phyloP scores from a whole-genome alignment of 2,329 filamentous ascomycete genomes.

The Paecilomyces sp. region DNA sequence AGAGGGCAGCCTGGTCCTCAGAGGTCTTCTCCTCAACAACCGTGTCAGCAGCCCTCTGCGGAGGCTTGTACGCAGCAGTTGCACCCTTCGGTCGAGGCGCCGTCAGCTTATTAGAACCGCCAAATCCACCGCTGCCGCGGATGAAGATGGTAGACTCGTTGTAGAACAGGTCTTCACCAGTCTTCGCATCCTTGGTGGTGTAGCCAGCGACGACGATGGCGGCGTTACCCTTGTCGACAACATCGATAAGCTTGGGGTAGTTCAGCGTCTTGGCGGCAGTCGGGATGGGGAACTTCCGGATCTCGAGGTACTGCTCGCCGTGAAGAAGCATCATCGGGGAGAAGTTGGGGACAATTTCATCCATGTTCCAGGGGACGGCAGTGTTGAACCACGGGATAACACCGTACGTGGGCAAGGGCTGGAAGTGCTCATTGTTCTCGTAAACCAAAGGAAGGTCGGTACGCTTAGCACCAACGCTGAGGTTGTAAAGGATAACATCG shows the following conservation, averaged over 20 bases:
- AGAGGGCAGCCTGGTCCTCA: slow-evolving; percentile 86
- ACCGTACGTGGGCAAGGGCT: slow-evolving; percentile 88
- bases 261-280: slow-evolving; percentile 72
- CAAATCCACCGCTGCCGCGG: slow-evolving; percentile 83
- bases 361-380: slow-evolving; percentile 68
- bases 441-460: slow-evolving; percentile 82
- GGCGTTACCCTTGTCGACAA: slow-evolving; percentile 90
- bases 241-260: slow-evolving; percentile 77
- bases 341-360: slow-evolving; percentile 89
- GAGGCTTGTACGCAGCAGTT: slow-evolving; percentile 71
- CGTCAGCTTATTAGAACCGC: slow-evolving; percentile 63
- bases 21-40: slow-evolving; percentile 80
- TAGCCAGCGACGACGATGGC: slow-evolving; percentile 74
- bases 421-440: slow-evolving; percentile 87
- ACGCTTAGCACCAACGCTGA: slow-evolving; percentile 86
- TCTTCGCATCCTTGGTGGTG: slow-evolving; percentile 76
- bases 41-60: slow-evolving; percentile 67
- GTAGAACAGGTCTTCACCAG: slow-evolving; percentile 89
- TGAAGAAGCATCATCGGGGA: slow-evolving; percentile 98
- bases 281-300: slow-evolving; percentile 85
- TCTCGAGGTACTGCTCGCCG: slow-evolving; percentile 96
- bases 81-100: slow-evolving; percentile 69
- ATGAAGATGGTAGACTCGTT: slow-evolving; percentile 94
- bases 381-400: slow-evolving; percentile 92
- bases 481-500: slow-evolving; percentile 91